Evolutionary conservation across 2,329 filamentous ascomycete species (phyloP), one percentile per base, ranked within the genome.

Genomic region (Colletotrichum musae): DNA sequence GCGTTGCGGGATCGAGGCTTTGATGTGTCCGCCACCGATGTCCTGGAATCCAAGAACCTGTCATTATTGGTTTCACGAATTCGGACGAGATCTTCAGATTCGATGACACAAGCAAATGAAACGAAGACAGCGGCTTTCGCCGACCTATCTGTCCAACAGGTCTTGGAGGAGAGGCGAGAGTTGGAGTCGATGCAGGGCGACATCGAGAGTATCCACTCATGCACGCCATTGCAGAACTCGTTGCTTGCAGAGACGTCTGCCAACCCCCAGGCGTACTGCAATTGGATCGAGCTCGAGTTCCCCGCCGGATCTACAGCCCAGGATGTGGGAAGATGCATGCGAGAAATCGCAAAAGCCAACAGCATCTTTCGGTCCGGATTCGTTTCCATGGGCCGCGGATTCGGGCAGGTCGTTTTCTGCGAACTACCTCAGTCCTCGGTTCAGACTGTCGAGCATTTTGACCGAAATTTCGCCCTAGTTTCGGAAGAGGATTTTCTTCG

Each of bases 361-460:
- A 85, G 91, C 51, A 88, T 94, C 18, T 80, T 97, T 2, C 88
- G 94, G 13, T 91, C 93, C 7, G 93, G 93, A 0, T 97, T 97
- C 76, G 76, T 87, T 2, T 79, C 86, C n/a, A 78, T 86, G 28
- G 78, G 83, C 1, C 84, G 84, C 21, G 79, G 81, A 1, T 91
- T 91, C 71, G 83, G 84, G 12, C 91, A 92, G 71, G 78, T 96
- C 2, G 78, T 94, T 1, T 94, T 92, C 87, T 86, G 85, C 41
- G 70, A 74, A 0, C 74, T 92, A 1, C 71, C 78, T 0, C 72
- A 81, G 0, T 74, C 78, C 16, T 84, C 86, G 43, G 80, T 92
- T 36, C 66, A 73, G 3, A 63, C 82, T 6, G 78, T 83, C 3
- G 74, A 83, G 4, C 73, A 81, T 1, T 73, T 83, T 3, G 58